Base-by-base conservation (phyloP, 805 yeast genomes). In the Metschnikowia amazonensis region DNA sequence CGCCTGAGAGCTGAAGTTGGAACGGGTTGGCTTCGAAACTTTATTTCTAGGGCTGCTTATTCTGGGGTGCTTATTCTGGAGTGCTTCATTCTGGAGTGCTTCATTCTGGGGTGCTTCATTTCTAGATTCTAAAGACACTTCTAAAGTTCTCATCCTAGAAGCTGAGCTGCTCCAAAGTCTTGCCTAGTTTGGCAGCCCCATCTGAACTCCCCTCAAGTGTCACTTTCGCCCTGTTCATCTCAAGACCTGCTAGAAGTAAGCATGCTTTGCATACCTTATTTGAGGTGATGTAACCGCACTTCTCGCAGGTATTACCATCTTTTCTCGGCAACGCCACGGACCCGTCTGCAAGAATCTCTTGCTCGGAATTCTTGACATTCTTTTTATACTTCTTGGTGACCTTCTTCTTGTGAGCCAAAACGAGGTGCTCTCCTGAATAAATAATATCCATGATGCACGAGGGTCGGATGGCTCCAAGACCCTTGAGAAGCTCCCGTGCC, bases 251-350 rank as follows among this genome's bases (percentile, higher is more conserved):
- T 40, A 94, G 66, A 24, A 94, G 68, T 44, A 86, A 77, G 65
- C 99, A 94, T 0, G 99, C 99, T 66, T 94, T 94, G 67, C 99
- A 94, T 5, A 89, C 78, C 58, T 69, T 76, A 62, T 94, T 94
- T 52, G 90, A 85, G 0, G 98, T 88, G 31, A 94, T 67, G 60
- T 92, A 94, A 0, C 97, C 97, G 69, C 99, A 94, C 50, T 81
- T 82, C 51, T 82, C 86, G 69, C 99, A 94, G 47, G 81, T 61
- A 54, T 83, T 84, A 3, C 89, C 89, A 59, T 84, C 88, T 9
- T 33, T 17, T 16, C 56, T 60, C 1, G 56, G 50, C 28, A 82
- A 58, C 0, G 79, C 67, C 0, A 82, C 81, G 0, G 86, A 73
- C 0, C 92, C 92, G 58, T 84, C 84, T 0, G 78, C 43, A 44